Evolutionary conservation across 2,329 filamentous ascomycete species (phyloP), one percentile per base, ranked within the genome.

Genomic region (Aschersonia sp.): DNA sequence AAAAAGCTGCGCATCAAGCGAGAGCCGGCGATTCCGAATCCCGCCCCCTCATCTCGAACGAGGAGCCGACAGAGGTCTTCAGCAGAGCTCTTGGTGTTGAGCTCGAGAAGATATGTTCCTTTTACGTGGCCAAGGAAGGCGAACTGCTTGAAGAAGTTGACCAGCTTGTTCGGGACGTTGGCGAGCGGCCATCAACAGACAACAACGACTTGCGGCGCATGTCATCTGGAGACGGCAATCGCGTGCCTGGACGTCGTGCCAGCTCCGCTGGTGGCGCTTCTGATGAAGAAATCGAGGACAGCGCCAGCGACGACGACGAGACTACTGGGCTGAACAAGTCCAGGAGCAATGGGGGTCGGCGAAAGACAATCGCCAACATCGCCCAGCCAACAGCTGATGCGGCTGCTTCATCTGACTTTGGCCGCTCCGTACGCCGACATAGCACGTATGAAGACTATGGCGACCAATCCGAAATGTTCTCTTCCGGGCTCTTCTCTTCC

Each of bases 61-160:
- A 78, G 50, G 83, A 94, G 50, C 83, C 88, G 11, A 89, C 97
- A 62, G 75, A 78, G 40, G 75, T 89, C 50, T 98, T 98, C 62
- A 75, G 76, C 54, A 81, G 81, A 53, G 82, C 88, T 41, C 76
- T 98, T 14, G 87, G 94, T 58, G 76, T 84, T 42, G 92, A 98
- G 63, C 70, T 98, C 46, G 89, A 97, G 60, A 97, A 97, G 71
- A 87, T 98, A 51, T 85, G 79, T 58, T 85, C 83, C 0, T 98
- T 98, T 64, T 97, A 92, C 65, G 76, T 81, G 52, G 68, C 87
- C 51, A 98, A 98, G 65, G 89, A 98, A 65, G 72, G 79, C 30
- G 90, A 97, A 62, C 80, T 98, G 11, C 79, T 84, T 51, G 80
- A 83, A 46, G 90, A 96, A 61, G 79, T 90, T 7, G 79, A 83